A percentile compares a stretch with the other conserved stretches of the same genome.
Evolutionary conservation across 116 monocot genomes (phyloP).

Genomic region (Phalaenopsis hybrid): DNA sequence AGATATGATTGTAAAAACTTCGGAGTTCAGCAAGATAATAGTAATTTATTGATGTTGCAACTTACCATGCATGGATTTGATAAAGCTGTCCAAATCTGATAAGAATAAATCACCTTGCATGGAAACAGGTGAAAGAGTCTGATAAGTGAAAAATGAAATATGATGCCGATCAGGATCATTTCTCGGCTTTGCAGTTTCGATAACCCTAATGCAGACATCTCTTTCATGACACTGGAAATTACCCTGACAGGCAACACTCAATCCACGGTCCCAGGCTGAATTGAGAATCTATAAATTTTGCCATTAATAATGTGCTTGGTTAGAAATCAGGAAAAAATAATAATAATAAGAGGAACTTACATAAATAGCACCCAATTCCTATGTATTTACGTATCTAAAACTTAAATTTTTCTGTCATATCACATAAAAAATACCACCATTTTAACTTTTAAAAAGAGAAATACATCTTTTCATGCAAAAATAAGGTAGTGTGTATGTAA

Average conservation of each 20-base stretch:
- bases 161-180: slow-evolving; percentile 67
- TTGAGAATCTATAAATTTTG: slow-evolving; percentile 46
- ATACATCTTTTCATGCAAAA: too few species aligned
- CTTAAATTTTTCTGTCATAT: too few species aligned
- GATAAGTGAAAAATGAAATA: slow-evolving; percentile 60
- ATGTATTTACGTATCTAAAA: too few species aligned
- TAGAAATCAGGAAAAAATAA: not conserved
- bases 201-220: slow-evolving; percentile 36
- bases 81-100: slow-evolving; percentile 49
- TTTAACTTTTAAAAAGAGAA: too few species aligned
- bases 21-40: too few species aligned
- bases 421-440: too few species aligned
- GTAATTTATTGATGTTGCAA: not conserved
- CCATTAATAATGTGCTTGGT: too few species aligned
- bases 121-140: slow-evolving; percentile 24
- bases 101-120: slow-evolving; percentile 42
- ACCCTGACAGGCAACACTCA: slow-evolving; percentile 47
- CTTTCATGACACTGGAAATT: slow-evolving; percentile 39
- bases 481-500: too few species aligned
- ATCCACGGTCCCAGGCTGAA: slow-evolving; percentile 58
- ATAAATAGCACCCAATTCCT: too few species aligned
- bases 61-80: slow-evolving; percentile 89
- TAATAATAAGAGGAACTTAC: too few species aligned
- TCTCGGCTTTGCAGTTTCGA: slow-evolving; percentile 58
- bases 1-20: not conserved